phyloP scores from a whole-genome alignment of 768 basidiomycete genomes.

The Leccinum fibrillosum region DNA sequence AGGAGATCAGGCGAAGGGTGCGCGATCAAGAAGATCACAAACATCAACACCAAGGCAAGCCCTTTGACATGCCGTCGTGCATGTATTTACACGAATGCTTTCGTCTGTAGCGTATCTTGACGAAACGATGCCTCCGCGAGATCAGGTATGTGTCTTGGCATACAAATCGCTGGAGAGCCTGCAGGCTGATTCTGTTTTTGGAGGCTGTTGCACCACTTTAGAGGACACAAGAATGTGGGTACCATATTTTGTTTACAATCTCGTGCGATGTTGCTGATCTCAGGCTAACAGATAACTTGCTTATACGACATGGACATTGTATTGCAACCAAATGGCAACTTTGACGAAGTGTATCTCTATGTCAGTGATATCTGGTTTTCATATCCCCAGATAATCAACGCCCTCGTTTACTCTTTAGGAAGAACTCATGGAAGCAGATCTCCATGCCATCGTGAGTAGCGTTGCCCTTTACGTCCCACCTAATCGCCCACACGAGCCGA shows the following conservation, averaged over 20 bases:
- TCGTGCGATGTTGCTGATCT: constrained; percentile 3
- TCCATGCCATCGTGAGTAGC: constrained; percentile 87
- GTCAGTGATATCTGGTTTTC: constrained; percentile 41
- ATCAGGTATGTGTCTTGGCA: constrained; percentile 59
- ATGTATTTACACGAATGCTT: constrained; percentile 11
- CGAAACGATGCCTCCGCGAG: constrained; percentile 94
- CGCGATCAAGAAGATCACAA: constrained; percentile 95
- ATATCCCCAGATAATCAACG: background rate
- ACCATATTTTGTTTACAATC: constrained; percentile 22
- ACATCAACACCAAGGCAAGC: constrained; percentile 82
- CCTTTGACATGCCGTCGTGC: background rate
- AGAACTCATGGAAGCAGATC: constrained; percentile 99
- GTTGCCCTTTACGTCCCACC: background rate
- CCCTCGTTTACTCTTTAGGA: constrained; percentile 52
- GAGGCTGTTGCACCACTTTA: constrained; percentile 93
- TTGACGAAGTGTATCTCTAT: constrained; percentile 95
- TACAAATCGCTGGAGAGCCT: background rate
- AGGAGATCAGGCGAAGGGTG: constrained; percentile 82
- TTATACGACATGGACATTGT: constrained; percentile 99
- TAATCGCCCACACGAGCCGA: constrained; percentile 2
- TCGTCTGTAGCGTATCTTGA: constrained; percentile 74
- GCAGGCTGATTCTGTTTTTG: constrained; percentile 13
- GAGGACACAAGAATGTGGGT: constrained; percentile 94
- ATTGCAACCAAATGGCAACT: constrained; percentile 85
- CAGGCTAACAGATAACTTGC: constrained; percentile 75